Conservation (phyloP, 371 early-diverging fungal species). For the Rhizopus arrhizus region DNA sequence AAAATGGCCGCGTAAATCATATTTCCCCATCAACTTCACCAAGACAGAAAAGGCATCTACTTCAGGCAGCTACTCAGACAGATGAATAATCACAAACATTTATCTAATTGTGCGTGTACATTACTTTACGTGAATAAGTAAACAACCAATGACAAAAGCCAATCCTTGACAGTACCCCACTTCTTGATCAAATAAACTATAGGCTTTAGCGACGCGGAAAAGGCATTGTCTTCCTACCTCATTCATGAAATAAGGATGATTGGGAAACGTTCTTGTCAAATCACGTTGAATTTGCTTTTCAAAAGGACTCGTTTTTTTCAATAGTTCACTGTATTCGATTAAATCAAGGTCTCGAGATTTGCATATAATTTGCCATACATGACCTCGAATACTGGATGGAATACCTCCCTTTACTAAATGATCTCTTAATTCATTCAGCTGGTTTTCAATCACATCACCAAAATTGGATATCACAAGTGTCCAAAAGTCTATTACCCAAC, state of each 20-base stretch:
- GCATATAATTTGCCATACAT: conserved; percentile 79
- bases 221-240: conserved; percentile 68
- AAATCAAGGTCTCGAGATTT: conserved; percentile 62
- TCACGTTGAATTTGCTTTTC: conserved; percentile 90
- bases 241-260: conserved; percentile 71
- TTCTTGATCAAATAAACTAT: conserved; percentile 87
- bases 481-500: conserved; percentile 42
- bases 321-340: conserved; percentile 73
- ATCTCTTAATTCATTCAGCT: conserved; percentile 33
- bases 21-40: conserved; percentile 71
- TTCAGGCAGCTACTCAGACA: conserved; percentile 79
- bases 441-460: conserved; percentile 28
- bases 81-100: conserved; percentile 40
- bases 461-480: conserved; percentile 27
- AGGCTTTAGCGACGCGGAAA: conserved; percentile 86
- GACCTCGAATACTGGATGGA: conserved; percentile 80
- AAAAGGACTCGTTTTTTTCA: conserved; percentile 80
- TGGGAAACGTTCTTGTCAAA: conserved; percentile 85
- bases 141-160: conserved; percentile 85
- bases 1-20: conserved; percentile 80
- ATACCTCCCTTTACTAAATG: conserved; percentile 59
- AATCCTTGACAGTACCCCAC: conserved; percentile 97
- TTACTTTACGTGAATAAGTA: conserved; percentile 76
- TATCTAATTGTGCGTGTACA: not conserved
- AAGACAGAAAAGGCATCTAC: conserved; percentile 89